These are phyloP conservation scores for Alternaria panax DNA, from an alignment of 2,329 filamentous ascomycete species.

Conservation along the genomic window DNA sequence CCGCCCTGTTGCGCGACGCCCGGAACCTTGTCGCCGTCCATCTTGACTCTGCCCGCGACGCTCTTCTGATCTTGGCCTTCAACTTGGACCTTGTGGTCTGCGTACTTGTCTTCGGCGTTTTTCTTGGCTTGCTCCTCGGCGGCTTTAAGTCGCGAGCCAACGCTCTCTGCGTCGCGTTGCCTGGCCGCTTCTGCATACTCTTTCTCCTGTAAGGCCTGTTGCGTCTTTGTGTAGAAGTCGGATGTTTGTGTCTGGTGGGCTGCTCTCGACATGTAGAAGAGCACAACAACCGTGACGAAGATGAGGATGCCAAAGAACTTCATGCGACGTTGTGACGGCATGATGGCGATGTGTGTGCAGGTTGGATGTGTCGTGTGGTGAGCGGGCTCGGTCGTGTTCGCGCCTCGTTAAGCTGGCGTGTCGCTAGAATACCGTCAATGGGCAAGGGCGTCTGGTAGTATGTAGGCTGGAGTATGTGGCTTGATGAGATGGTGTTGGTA, in stretches of 20 bases:
- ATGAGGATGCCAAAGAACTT: slow-evolving; percentile 71
- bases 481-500: background rate
- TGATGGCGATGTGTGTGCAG: slow-evolving; percentile 21
- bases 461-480: background rate
- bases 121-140: slow-evolving; percentile 75
- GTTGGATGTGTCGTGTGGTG: slow-evolving; percentile 15
- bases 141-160: slow-evolving; percentile 68
- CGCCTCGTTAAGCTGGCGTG: background rate
- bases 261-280: slow-evolving; percentile 76
- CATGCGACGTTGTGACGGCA: slow-evolving; percentile 65
- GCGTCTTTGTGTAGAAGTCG: slow-evolving; percentile 67
- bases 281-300: slow-evolving; percentile 69
- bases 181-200: slow-evolving; percentile 50
- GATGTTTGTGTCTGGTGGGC: slow-evolving; percentile 60
- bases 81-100: slow-evolving; percentile 53
- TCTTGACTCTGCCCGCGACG: slow-evolving; percentile 63
- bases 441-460: background rate
- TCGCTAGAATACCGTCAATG: background rate
- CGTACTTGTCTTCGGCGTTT: slow-evolving; percentile 70
- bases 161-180: slow-evolving; percentile 62
- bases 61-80: slow-evolving; percentile 54
- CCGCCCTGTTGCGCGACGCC: slow-evolving; percentile 57
- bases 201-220: slow-evolving; percentile 57
- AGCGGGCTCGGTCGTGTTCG: slow-evolving; percentile 1
- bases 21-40: slow-evolving; percentile 48